A percentile compares a stretch with the other conserved stretches of the same genome.
These are phyloP conservation scores for Aspergillus nidulans DNA, from an alignment of 495 filamentous ascomycete genomes.

Conservation along the genomic window DNA sequence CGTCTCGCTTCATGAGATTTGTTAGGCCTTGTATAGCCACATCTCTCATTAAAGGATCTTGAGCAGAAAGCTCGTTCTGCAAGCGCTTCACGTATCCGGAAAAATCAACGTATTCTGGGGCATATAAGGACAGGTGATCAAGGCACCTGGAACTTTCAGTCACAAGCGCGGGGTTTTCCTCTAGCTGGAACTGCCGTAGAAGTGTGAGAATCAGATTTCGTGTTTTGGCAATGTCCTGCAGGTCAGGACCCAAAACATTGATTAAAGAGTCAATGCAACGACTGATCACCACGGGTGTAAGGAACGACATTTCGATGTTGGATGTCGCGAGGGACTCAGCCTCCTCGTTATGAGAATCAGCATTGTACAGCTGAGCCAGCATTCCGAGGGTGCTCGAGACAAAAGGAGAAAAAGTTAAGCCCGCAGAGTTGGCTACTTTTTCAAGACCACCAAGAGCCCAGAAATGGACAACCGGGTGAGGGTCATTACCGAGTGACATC, in stretches of 20 bases:
- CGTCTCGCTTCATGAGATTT: slow-evolving; percentile 90
- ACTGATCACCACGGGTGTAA: slow-evolving; percentile 76
- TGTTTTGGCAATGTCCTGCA: slow-evolving; percentile 90
- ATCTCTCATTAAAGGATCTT: slow-evolving; percentile 62
- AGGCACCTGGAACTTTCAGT: slow-evolving; percentile 76
- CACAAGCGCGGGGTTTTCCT: slow-evolving; percentile 67
- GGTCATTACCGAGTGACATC: slow-evolving; percentile 92
- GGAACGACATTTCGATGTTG: slow-evolving; percentile 78
- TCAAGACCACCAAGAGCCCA: slow-evolving; percentile 90
- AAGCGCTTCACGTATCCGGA: slow-evolving; percentile 74
- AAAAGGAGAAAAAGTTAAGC: slow-evolving; percentile 83
- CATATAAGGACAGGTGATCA: slow-evolving; percentile 91
- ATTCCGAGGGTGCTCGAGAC: slow-evolving; percentile 89
- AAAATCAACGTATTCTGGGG: slow-evolving; percentile 80
- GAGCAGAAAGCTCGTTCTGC: slow-evolving; percentile 69
- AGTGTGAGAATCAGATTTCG: slow-evolving; percentile 86
- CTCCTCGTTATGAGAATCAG: slow-evolving; percentile 87
- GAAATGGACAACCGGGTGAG: slow-evolving; percentile 93
- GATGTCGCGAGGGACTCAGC: slow-evolving; percentile 72
- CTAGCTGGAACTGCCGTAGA: slow-evolving; percentile 74
- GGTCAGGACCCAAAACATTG: slow-evolving; percentile 91
- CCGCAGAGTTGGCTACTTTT: slow-evolving; percentile 86
- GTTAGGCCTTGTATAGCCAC: slow-evolving; percentile 85
- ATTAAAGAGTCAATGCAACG: slow-evolving; percentile 91
- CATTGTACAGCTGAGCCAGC: slow-evolving; percentile 84